Evolutionary conservation across 768 basidiomycete genomes (phyloP), one percentile per base, ranked within the genome.

Genomic region (Wakefieldia striispora): DNA sequence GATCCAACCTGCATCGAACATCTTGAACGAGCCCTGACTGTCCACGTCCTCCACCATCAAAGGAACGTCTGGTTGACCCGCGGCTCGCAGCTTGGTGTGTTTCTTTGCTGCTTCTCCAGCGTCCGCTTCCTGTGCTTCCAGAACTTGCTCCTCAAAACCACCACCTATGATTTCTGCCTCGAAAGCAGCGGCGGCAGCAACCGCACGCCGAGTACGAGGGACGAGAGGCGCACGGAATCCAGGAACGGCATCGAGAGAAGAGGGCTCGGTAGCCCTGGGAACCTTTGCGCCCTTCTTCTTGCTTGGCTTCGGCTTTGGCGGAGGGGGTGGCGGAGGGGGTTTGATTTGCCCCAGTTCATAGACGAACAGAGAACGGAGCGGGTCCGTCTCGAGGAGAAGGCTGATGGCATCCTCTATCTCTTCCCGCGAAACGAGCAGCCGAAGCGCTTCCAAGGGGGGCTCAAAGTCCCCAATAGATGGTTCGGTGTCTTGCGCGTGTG

Each of bases 1-100:
- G 8, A 95, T 90, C 92, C 91, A 95, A 1, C 93, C 93, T 20
- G 75, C 73, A 50, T 97, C 86, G 70, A 95, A 95, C 70, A 85
- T 68, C 61, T 74, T 79, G 74, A 95, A 97, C 17, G 84, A 85
- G 37, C 79, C 79, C 47, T 80, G 78, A 37, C 79, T 76, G 61
- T 86, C 87, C 27, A 95, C 81, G 36, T 83, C 74, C n/a, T 83
- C 77, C 3, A 91, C 84, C 46, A 88, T 70, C 21, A 78, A 75
- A 4, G 84, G 79, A 3, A 75, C 62, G 2, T 74, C 73, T 13
- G 72, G 54, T 41, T 67, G 64, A 50, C 68, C 60, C 20, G 47
- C 14, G 33, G 23, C 16, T 16, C 66, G 68, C 24, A 29, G 33
- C 36, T 62, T 55, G 55, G 51, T n/a, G 55, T 56, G 16, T 64